Percentiles rank a stretch among this genome's conserved stretches.
phyloP scores from a whole-genome alignment of 164 flowering plant genomes.

The Santalum album region DNA sequence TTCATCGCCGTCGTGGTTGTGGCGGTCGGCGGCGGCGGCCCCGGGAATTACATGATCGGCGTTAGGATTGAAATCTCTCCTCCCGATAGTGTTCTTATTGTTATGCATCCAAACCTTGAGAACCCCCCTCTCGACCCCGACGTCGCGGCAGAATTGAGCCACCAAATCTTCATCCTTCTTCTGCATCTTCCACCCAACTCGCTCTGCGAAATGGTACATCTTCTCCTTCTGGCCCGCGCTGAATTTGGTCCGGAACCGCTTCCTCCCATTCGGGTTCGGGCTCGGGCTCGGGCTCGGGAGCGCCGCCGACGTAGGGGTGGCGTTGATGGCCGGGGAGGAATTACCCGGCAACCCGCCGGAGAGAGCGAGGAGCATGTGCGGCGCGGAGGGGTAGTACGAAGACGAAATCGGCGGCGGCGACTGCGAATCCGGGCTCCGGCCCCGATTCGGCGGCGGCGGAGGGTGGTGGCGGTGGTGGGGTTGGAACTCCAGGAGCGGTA shows the following conservation, averaged over 20 bases:
- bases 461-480: slow-evolving; percentile 12
- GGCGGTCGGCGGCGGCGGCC: not conserved
- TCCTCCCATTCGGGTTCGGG: slow-evolving; percentile 29
- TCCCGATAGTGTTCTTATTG: slow-evolving; percentile 40
- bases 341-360: slow-evolving; percentile 17
- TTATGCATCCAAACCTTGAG: slow-evolving; percentile 92
- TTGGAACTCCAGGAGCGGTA: slow-evolving; percentile 9
- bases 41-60: no score
- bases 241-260: slow-evolving; percentile 71
- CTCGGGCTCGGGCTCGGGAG: no score
- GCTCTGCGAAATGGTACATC: slow-evolving; percentile 60
- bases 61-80: no score
- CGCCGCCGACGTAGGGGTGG: slow-evolving; percentile 7
- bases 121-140: slow-evolving; percentile 49
- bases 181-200: slow-evolving; percentile 67
- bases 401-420: slow-evolving; percentile 46
- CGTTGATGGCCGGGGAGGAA: not conserved
- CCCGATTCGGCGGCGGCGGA: slow-evolving; percentile 15
- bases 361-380: slow-evolving; percentile 48
- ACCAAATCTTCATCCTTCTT: slow-evolving; percentile 40
- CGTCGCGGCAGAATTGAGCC: slow-evolving; percentile 52
- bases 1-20: not conserved
- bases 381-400: slow-evolving; percentile 32
- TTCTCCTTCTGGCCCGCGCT: slow-evolving; percentile 67
- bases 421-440: slow-evolving; percentile 27